Evolutionary conservation across 768 basidiomycete species (phyloP), one percentile per base, ranked within the genome.

Genomic region (Baorangia bicolor): DNA sequence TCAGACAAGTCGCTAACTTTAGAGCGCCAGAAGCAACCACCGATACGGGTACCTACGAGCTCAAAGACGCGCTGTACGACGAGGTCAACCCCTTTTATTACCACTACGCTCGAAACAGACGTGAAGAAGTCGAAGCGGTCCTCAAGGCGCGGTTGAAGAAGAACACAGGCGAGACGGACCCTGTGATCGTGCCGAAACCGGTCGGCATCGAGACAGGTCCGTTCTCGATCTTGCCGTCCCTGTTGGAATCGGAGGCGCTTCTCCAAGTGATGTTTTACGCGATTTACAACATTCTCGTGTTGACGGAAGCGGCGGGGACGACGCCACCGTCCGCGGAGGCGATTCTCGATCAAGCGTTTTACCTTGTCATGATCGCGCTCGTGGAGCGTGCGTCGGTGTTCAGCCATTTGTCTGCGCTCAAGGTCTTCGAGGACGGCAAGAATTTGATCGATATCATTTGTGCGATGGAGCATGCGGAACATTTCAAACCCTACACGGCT

Each of bases 1-100:
- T 99, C 41, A 73, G 73, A 28, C 82, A 90, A 43, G 89, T 98
- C 13, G 87, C 95, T 10, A 82, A 80, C 57, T 96, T 95, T 80
- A 84, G 83, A 44, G 74, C 86, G 2, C 95, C 96, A 0, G 92
- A 92, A 65, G 81, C 81, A 0, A 83, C 83, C 1, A 77, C 86
- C 2, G 94, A 96, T 61, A 80, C 80, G 0, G 96, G 97, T 0
- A 74, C 84, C n/a, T 98, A 98, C 72, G 87, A 94, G 57, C 82
- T 98, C 50, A 89, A 86, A 68, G 85, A 92, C 43, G 90, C 88
- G 62, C 78, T 77, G 20, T 94, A 84, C 69, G 88, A 86, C 57
- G 90, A 97, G 59, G 89, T 98, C 59, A 90, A 98, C 64, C 94
- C 95, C 0, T 97, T 94, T 74, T 97, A 95, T 76, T 91, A 89